These are phyloP conservation scores for Salix arbutifolia DNA, from an alignment of 345 rosid species.

Conservation along the genomic window DNA sequence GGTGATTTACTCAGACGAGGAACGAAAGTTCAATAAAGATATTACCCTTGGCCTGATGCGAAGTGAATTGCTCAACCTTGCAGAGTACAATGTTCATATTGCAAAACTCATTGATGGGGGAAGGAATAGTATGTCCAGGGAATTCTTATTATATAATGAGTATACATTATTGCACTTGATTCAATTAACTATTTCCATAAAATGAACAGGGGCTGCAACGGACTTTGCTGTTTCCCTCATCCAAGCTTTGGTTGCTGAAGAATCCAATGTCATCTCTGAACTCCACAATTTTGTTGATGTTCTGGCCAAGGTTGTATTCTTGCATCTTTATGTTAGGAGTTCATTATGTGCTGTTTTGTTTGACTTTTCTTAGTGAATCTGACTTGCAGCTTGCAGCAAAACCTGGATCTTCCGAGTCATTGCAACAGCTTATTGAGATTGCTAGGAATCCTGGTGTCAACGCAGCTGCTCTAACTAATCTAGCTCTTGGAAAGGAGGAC, in stretches of 20 bases:
- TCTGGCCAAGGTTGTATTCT: constrained; percentile 60
- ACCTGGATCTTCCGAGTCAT: constrained; percentile 73
- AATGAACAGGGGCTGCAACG: constrained; percentile 72
- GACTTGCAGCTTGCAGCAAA: constrained; percentile 68
- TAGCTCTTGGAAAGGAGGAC: constrained; percentile 57
- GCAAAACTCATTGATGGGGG: constrained; percentile 96
- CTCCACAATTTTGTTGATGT: constrained; percentile 92
- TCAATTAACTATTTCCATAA: constrained; percentile 5
- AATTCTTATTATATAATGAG: background rate
- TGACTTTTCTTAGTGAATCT: constrained; percentile 13
- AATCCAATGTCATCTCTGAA: constrained; percentile 87
- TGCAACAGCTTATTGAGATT: constrained; percentile 79
- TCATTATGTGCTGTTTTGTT: background rate
- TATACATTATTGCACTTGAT: background rate
- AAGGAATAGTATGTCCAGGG: constrained; percentile 64
- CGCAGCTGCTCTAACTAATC: constrained; percentile 36
- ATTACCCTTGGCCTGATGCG: constrained; percentile 78
- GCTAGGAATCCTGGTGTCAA: constrained; percentile 63
- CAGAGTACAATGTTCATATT: constrained; percentile 91
- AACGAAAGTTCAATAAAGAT: constrained; percentile 86
- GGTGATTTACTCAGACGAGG: constrained; percentile 96
- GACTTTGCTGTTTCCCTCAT: constrained; percentile 82
- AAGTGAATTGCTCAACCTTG: constrained; percentile 81
- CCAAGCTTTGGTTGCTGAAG: constrained; percentile 71
- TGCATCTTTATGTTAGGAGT: constrained; percentile 3